Base-by-base conservation (phyloP, 164 flowering plant genomes). In the Echeveria elegans region DNA sequence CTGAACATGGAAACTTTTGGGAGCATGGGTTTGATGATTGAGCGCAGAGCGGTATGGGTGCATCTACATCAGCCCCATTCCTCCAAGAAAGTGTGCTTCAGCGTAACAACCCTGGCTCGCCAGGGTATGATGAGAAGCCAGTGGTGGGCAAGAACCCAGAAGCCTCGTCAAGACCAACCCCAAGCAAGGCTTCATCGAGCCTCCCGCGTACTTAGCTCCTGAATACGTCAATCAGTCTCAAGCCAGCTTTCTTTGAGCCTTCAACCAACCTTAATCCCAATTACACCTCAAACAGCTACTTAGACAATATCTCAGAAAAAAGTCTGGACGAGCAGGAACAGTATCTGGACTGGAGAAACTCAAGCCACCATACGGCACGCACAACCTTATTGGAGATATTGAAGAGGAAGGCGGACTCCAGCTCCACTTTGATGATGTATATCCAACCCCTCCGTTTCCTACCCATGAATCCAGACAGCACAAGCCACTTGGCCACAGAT, bases 381-480 rank as follows among this genome's bases (percentile, higher is more conserved):
- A 84, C 86, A 0, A 66, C 70, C 19, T 76, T 47, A 69, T 68
- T 76, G 77, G 90, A 87, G 95, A 84, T 52, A 60, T 71, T 6
- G 83, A 72, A 24, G 73, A 56, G 4, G 88, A 79, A 65, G 82
- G 81, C 4, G 80, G 75, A n/a, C 65, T 83, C 19, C 72, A 76
- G 76, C 95, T 87, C 68, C 96, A 84, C 43, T 94, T 94, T 72
- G 87, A 77, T 69, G 96, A 94, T 76, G 66, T 90, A 38, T 93
- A 83, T 34, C 67, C 71, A 53, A 73, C 71, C 64, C 84, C 79
- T 31, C 75, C 78, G 19, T 83, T 76, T 69, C 75, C 79, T 50
- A 31, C 53, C n/a, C 18, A 64, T 37, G 21, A 72, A 70, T 67
- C 63, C 68, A 71, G 75, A 70, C 21, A 40, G 77, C 68, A 60